Conservation (phyloP, 768 basidiomycete genomes). For the Clitopilus hobsonii region DNA sequence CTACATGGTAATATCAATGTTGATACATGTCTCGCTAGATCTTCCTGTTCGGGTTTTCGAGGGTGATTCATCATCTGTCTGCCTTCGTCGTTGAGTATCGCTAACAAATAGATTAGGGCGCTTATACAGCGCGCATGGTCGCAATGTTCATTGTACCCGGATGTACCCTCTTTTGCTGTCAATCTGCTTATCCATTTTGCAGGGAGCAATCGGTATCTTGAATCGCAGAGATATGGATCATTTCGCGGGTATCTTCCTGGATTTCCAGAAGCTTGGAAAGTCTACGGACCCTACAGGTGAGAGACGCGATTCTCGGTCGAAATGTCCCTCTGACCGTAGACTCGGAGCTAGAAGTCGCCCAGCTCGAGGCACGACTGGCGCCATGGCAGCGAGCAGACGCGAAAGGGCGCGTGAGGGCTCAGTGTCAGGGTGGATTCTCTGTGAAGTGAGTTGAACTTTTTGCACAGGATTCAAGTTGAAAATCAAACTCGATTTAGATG, state of each 20-base stretch:
- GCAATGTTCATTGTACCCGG: slow-evolving; percentile 62
- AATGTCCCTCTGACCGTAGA: background rate
- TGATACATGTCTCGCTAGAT: slow-evolving; percentile 37
- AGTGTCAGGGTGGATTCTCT: slow-evolving; percentile 46
- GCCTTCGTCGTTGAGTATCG: too few species aligned
- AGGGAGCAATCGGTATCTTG: slow-evolving; percentile 72
- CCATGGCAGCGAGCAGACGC: slow-evolving; percentile 52
- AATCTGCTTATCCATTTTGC: background rate
- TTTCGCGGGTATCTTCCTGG: slow-evolving; percentile 59
- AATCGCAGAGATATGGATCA: slow-evolving; percentile 69
- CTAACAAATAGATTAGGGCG: slow-evolving; percentile 44
- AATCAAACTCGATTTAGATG: slow-evolving; percentile 34
- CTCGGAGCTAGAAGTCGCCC: background rate
- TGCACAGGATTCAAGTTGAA: slow-evolving; percentile 1
- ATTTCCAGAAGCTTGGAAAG: slow-evolving; percentile 60
- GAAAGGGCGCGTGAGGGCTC: slow-evolving; percentile 48
- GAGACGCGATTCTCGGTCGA: background rate
- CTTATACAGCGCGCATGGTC: slow-evolving; percentile 73
- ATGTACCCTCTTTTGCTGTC: slow-evolving; percentile 32
- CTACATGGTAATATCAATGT: background rate
- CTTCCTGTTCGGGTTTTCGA: slow-evolving; percentile 74
- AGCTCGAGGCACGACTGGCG: slow-evolving; percentile 38
- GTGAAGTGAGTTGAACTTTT: slow-evolving; percentile 48
- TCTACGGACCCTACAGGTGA: slow-evolving; percentile 40
- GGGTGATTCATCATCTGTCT: too few species aligned